Base-by-base conservation (phyloP, 1,139 yeast species). In the Hansenula lynferdii region DNA sequence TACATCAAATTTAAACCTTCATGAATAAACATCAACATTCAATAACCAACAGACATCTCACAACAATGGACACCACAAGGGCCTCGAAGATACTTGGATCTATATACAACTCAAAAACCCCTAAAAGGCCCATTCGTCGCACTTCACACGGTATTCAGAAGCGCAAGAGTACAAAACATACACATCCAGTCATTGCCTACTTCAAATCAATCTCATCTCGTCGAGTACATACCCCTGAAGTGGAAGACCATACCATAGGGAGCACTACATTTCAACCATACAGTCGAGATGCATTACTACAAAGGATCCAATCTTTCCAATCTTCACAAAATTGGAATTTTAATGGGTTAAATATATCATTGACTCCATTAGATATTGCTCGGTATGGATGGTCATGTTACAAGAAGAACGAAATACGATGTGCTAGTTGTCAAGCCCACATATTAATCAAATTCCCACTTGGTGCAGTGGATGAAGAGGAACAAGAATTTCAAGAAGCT, bases 281-380 rank as follows among this genome's bases (percentile, higher is more conserved):
- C 29, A 53, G 50, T 39, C 41, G 46, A 21, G 17, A 34, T 1
- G 42, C 40, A 18, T 42, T 60, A 11, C 35, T 53, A 15, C 45
- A 48, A 14, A 39, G 65, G 25, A 48, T 61, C 15, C 40, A 44
- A 17, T 49, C 62, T 8, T 61, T 52, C 17, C 28, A 36, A 20
- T 35, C n/a, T 4, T 8, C 25, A 6, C 5, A 11, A 17, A 55
- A 54, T 34, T 60, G 65, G 14, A 15, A 15, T 14, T 5, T 6
- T 24, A 5, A 14, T 15, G 10, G 15, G 4, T 12, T 24, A 4
- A 24, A 24, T 6, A 24, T 24, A 6, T 15, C 26, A 12, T 12
- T 38, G 6, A 35, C 35, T 7, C 41, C 43, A 21, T 17, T 41
- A 8, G 17, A 16, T 0, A 16, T 26, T 5, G 4, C 42, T 6